Conservation (phyloP, 352 stramenopile species). For the Plasmopara viticola region DNA sequence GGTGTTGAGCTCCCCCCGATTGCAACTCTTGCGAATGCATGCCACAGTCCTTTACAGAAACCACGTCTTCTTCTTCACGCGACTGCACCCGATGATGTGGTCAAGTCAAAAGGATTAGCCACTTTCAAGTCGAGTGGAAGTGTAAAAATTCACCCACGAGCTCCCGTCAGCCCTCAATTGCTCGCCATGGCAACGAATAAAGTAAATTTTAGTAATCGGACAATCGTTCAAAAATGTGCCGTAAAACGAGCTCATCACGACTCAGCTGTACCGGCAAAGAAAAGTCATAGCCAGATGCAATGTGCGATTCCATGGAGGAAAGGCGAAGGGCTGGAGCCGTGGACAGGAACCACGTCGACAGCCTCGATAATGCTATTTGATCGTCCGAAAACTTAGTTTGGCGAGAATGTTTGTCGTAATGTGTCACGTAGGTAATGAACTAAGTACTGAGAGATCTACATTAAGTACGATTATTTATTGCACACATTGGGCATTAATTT, state of each 20-base stretch:
- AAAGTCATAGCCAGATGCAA: slow-evolving; percentile 11
- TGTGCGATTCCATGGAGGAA: slow-evolving; percentile 6
- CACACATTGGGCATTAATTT: too few relatives aligned
- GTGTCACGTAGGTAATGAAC: too few relatives aligned
- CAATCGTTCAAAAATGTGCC: slow-evolving; percentile 10
- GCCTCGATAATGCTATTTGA: slow-evolving; percentile 12
- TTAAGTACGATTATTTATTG: too few relatives aligned
- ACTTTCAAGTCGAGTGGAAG: slow-evolving; percentile 4
- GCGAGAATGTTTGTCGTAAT: too few relatives aligned
- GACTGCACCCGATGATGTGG: slow-evolving; percentile 19
- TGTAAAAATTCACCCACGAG: slow-evolving; percentile 4
- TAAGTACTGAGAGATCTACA: too few relatives aligned
- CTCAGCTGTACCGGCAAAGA: slow-evolving; percentile 2
- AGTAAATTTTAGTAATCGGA: slow-evolving; percentile 33
- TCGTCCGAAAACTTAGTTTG: neutral
- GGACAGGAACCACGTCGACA: slow-evolving; percentile 10
- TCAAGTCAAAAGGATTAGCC: slow-evolving; percentile 10
- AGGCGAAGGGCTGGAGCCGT: slow-evolving; percentile 9
- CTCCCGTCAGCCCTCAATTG: slow-evolving; percentile 18
- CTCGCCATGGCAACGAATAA: slow-evolving; percentile 35
- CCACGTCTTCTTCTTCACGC: slow-evolving; percentile 39
- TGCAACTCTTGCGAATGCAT: slow-evolving; percentile 3
- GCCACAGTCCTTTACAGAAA: slow-evolving; percentile 32
- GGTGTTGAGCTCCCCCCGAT: slow-evolving; percentile 57
- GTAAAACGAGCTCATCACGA: slow-evolving; percentile 6